Percentiles rank a stretch among this genome's conserved stretches.
Evolutionary conservation across 805 yeast species (phyloP).

Genomic region (Saccharomyces kudriavzevii): DNA sequence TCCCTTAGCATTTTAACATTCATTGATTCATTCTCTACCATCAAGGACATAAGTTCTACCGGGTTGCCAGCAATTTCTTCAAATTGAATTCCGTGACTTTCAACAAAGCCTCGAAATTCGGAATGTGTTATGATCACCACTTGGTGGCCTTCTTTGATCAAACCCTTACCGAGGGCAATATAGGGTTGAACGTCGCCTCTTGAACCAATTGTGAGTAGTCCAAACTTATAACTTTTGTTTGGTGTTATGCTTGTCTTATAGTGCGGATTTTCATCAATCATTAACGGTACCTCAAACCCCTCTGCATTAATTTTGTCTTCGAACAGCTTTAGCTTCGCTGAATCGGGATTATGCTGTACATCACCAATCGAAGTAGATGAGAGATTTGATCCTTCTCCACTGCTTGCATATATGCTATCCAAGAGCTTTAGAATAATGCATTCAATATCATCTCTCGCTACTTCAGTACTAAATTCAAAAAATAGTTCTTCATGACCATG

Average conservation of each 20-base stretch:
- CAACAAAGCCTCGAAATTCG: slow-evolving; percentile 75
- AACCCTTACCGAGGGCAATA: slow-evolving; percentile 77
- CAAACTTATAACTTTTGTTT: slow-evolving; percentile 46
- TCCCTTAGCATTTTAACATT: slow-evolving; percentile 76
- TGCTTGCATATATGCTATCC: slow-evolving; percentile 1
- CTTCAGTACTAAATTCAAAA: slow-evolving; percentile 62
- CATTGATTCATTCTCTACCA: slow-evolving; percentile 86
- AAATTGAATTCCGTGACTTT: slow-evolving; percentile 57
- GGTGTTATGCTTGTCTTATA: slow-evolving; percentile 47
- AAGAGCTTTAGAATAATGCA: slow-evolving; percentile 37
- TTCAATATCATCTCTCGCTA: slow-evolving; percentile 68
- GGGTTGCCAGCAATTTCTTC: slow-evolving; percentile 86
- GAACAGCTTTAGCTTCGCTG: slow-evolving; percentile 55
- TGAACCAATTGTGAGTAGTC: slow-evolving; percentile 82
- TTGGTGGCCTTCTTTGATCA: slow-evolving; percentile 70
- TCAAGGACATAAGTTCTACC: slow-evolving; percentile 79
- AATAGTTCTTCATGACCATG: slow-evolving; percentile 70
- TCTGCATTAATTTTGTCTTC: slow-evolving; percentile 58
- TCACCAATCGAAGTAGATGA: slow-evolving; percentile 9
- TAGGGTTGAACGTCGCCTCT: slow-evolving; percentile 97
- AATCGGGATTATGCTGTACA: slow-evolving; percentile 28
- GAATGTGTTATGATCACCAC: slow-evolving; percentile 80
- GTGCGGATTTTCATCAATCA: slow-evolving; percentile 58
- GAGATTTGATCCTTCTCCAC: slow-evolving; percentile 1
- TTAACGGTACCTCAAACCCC: slow-evolving; percentile 61